Evolutionary conservation across 2,329 filamentous ascomycete species (phyloP).

Genomic region (Calonectria pseudoturangicola): DNA sequence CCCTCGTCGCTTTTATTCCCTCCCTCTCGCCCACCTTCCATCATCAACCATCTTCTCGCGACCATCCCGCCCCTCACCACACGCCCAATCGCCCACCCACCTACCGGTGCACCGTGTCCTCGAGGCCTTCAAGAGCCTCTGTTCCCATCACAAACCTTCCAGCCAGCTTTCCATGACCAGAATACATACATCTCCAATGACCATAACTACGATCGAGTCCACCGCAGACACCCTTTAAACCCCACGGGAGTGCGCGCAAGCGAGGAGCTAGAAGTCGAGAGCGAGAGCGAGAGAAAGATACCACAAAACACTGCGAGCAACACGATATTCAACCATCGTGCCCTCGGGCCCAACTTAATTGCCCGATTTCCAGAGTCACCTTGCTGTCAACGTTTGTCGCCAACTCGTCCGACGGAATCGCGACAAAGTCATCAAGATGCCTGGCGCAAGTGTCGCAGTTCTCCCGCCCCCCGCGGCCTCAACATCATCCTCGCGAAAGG

Average conservation of each 20-base stretch:
- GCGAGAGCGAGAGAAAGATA: slow-evolving; percentile 58
- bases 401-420: slow-evolving; percentile 49
- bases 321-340: slow-evolving; percentile 77
- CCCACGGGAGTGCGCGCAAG: slow-evolving; percentile 80
- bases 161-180: slow-evolving; percentile 64
- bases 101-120: slow-evolving; percentile 48
- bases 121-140: slow-evolving; percentile 58
- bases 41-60: slow-evolving; percentile 51
- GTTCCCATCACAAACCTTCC: slow-evolving; percentile 53
- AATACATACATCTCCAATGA: slow-evolving; percentile 71
- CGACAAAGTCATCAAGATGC: slow-evolving; percentile 74
- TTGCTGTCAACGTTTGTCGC: slow-evolving; percentile 53
- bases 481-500: slow-evolving; percentile 84
- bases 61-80: slow-evolving; percentile 50
- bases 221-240: slow-evolving; percentile 81
- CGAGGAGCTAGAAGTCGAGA: slow-evolving; percentile 68
- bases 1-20: slow-evolving; percentile 56
- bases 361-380: slow-evolving; percentile 52
- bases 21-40: slow-evolving; percentile 52
- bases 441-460: slow-evolving; percentile 80
- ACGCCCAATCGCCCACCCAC: slow-evolving; percentile 53
- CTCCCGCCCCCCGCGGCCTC: slow-evolving; percentile 79
- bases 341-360: slow-evolving; percentile 59
- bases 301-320: slow-evolving; percentile 56
- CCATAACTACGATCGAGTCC: slow-evolving; percentile 69